phyloP scores from a whole-genome alignment of 75 land plant genomes.

The Sequoiadendron giganteum region DNA sequence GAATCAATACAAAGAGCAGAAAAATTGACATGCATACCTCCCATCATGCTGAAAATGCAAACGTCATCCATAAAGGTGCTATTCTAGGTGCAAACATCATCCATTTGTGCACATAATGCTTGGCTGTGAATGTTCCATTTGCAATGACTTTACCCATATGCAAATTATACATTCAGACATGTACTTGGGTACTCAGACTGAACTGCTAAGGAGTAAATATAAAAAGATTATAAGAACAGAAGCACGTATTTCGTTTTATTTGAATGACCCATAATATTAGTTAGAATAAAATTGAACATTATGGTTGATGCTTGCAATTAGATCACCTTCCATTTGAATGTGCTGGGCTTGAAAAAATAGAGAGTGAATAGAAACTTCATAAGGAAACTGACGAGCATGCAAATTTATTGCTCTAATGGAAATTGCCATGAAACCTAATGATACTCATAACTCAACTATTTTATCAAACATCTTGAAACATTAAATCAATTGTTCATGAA shows the following conservation, averaged over 20 bases:
- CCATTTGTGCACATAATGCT: background rate
- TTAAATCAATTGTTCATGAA: background rate
- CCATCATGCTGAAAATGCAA: background rate
- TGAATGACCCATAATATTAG: background rate
- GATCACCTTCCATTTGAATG: background rate
- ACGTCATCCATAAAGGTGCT: background rate
- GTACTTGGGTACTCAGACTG: background rate
- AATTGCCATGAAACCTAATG: background rate
- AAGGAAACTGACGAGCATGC: background rate
- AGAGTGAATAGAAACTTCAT: background rate
- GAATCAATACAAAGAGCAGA: background rate
- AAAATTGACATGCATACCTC: background rate
- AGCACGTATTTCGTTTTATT: background rate
- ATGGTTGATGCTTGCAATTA: background rate
- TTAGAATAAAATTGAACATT: background rate
- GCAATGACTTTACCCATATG: background rate
- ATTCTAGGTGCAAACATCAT: background rate
- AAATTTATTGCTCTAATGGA: background rate
- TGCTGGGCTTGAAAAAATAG: background rate
- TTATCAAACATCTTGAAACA: constrained; percentile 1
- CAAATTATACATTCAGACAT: background rate
- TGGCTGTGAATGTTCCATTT: background rate
- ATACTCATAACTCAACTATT: background rate
- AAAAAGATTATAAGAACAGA: background rate
- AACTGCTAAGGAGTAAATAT: background rate